A percentile compares a stretch with the other conserved stretches of the same genome.
These are phyloP conservation scores for Chloris gayana DNA, from an alignment of 176 grass and related monocot species.

Conservation along the genomic window DNA sequence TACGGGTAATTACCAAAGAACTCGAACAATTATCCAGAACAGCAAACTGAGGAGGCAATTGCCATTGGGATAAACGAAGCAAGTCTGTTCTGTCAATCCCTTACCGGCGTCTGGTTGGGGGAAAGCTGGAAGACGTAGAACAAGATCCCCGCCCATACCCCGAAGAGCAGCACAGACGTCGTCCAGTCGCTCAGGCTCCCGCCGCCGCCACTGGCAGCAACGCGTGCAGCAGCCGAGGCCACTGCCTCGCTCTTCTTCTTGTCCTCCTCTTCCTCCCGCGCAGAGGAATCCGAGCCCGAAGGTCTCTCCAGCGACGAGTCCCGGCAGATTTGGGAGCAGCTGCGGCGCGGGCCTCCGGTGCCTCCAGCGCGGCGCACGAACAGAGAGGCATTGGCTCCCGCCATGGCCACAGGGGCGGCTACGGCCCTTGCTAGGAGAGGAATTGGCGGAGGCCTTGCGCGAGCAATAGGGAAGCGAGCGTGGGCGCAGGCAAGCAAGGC, in stretches of 20 bases:
- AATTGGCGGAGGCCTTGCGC: not conserved
- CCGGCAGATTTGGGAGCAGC: slow-evolving; percentile 31
- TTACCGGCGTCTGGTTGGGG: slow-evolving; percentile 85
- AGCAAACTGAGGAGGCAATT: not conserved
- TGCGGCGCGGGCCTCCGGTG: not conserved
- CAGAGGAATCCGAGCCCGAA: not conserved
- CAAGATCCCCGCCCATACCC: slow-evolving; percentile 82
- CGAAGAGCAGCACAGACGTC: slow-evolving; percentile 73
- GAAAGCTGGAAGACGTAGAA: slow-evolving; percentile 83
- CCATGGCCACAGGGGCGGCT: not conserved
- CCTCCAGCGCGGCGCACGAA: not conserved
- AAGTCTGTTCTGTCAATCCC: not conserved
- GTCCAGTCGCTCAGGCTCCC: slow-evolving; percentile 53
- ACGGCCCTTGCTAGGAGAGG: not conserved
- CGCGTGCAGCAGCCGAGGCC: not conserved
- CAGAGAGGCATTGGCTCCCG: not conserved
- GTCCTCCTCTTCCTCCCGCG: slow-evolving; percentile 28
- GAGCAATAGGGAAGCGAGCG: not conserved
- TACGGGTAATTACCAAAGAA: not conserved
- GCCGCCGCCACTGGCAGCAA: slow-evolving; percentile 12
- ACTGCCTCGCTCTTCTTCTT: not conserved
- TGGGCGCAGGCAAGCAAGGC: not conserved
- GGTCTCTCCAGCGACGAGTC: slow-evolving; percentile 39
- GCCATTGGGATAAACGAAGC: not conserved
- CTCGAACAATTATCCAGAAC: not conserved